These are phyloP conservation scores for Exophiala sp. DNA, from an alignment of 2,329 filamentous ascomycete genomes.

Conservation along the genomic window DNA sequence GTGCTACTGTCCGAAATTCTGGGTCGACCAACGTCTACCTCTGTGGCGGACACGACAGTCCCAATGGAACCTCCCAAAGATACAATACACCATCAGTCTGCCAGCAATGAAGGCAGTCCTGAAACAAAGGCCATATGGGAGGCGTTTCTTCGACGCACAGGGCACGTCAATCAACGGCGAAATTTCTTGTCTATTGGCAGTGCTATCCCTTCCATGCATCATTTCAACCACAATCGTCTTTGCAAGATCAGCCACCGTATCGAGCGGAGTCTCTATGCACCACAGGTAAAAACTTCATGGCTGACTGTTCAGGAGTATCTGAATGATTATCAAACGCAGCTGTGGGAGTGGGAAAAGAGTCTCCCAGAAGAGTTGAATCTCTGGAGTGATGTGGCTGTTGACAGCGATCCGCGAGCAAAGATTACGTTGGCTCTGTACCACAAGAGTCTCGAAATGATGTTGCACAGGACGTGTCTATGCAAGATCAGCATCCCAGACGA, in stretches of 20 bases:
- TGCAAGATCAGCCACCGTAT: background rate
- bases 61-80: background rate
- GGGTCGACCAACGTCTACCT: background rate
- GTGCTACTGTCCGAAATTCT: background rate
- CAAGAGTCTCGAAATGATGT: background rate
- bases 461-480: conserved; percentile 2
- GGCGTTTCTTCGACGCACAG: background rate
- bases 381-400: background rate
- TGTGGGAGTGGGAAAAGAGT: background rate
- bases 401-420: background rate
- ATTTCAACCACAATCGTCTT: background rate
- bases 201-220: background rate
- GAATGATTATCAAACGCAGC: background rate
- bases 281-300: background rate
- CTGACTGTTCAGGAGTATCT: background rate
- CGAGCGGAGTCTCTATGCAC: background rate
- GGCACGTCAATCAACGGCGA: background rate
- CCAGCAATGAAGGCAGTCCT: background rate
- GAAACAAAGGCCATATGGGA: background rate
- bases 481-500: background rate
- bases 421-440: background rate
- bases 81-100: background rate
- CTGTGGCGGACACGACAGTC: background rate
- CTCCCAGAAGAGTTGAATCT: background rate
- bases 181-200: background rate